A percentile compares a stretch with the other conserved stretches of the same genome.
These are phyloP conservation scores for Tremella mesenterica DNA, from an alignment of 768 basidiomycete genomes.

Conservation along the genomic window DNA sequence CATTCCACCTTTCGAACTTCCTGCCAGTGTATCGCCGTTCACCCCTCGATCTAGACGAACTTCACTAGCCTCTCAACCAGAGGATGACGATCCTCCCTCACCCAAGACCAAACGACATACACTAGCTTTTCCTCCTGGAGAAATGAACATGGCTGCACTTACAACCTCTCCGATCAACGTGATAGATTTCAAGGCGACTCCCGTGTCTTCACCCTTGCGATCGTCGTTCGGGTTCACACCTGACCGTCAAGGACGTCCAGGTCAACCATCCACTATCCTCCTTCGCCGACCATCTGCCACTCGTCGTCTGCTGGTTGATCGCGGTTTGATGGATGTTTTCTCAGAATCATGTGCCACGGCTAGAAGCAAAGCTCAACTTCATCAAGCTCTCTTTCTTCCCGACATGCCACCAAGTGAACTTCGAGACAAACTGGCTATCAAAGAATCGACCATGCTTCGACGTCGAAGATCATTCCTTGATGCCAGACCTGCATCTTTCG, in stretches of 20 bases:
- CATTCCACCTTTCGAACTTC: constrained; percentile 48
- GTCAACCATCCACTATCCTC: constrained; percentile 20
- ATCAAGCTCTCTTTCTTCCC: constrained; percentile 29
- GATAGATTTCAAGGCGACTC: neutral
- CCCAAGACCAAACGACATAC: constrained; percentile 23
- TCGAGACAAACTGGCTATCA: constrained; percentile 21
- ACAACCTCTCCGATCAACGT: neutral
- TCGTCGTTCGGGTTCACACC: constrained; percentile 17
- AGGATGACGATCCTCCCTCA: neutral
- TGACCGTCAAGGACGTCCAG: constrained; percentile 3
- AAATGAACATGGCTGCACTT: constrained; percentile 1
- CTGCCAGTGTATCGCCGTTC: constrained; percentile 36
- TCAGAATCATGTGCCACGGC: constrained; percentile 64
- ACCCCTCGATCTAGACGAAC: constrained; percentile 27
- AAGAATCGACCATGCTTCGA: constrained; percentile 28
- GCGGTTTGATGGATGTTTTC: constrained; percentile 68
- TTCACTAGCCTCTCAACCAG: constrained; percentile 12
- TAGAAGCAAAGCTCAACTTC: constrained; percentile 48
- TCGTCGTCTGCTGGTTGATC: constrained; percentile 49
- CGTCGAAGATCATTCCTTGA: constrained; percentile 37
- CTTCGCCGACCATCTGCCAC: constrained; percentile 28
- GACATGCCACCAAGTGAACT: constrained; percentile 8
- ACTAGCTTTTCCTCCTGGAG: constrained; percentile 8
- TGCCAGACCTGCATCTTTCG: constrained; percentile 8
- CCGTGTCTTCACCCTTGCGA: constrained; percentile 14